A percentile compares a stretch with the other conserved stretches of the same genome.
These are phyloP conservation scores for Panaeolus cyanescens DNA, from an alignment of 768 basidiomycete genomes.

Conservation along the genomic window DNA sequence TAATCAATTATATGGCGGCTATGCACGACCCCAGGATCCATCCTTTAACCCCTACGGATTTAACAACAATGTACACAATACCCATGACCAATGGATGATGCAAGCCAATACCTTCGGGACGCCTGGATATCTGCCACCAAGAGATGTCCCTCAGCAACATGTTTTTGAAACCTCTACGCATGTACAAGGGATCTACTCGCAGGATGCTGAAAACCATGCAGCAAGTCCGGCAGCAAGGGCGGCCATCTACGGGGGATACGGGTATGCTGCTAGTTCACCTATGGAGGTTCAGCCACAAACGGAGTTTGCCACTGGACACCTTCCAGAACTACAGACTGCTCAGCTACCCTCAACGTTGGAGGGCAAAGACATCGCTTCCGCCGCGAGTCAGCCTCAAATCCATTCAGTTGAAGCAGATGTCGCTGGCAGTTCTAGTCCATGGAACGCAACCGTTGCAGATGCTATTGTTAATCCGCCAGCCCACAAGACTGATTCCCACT, in stretches of 20 bases:
- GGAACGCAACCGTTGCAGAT: neutral
- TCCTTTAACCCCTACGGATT: constrained; percentile 16
- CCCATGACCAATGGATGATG: constrained; percentile 22
- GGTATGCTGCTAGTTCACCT: neutral
- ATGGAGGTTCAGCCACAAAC: neutral
- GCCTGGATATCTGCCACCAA: neutral
- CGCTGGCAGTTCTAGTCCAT: neutral
- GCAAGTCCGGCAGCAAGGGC: neutral
- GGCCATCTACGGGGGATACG: neutral
- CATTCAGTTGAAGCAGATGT: neutral
- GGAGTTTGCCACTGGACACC: neutral
- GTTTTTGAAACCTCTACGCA: neutral
- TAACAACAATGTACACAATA: constrained; percentile 11
- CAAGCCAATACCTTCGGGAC: constrained; percentile 7
- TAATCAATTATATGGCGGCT: constrained; percentile 22
- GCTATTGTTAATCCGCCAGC: neutral
- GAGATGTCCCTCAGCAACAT: neutral
- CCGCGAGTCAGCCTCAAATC: neutral
- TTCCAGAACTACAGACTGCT: neutral
- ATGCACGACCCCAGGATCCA: constrained; percentile 19
- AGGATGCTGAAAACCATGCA: neutral
- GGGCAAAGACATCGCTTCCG: neutral
- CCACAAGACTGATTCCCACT: neutral
- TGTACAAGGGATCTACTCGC: neutral
- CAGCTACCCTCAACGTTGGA: neutral